Conservation (phyloP, 176 grass and related monocot species). For the Tuctoria greenei region DNA sequence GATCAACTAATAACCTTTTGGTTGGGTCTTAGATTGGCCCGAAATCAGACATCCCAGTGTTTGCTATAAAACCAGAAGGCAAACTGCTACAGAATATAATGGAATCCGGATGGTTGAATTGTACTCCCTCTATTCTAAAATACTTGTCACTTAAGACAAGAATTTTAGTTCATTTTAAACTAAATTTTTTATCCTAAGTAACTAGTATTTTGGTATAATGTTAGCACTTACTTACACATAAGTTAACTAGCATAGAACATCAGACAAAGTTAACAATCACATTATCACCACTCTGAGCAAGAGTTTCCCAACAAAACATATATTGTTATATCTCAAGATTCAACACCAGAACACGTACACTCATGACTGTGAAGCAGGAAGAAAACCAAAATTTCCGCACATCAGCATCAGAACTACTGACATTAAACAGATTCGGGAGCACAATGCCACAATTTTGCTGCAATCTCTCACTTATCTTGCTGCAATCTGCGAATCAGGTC, state of each 20-base stretch:
- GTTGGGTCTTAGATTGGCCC: not conserved
- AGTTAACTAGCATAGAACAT: not conserved
- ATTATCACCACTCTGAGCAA: not conserved
- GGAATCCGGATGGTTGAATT: not conserved
- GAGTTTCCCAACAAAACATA: not conserved
- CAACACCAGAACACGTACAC: not conserved
- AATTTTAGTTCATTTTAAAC: no score
- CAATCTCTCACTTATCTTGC: slow-evolving; percentile 35
- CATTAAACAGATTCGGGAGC: not conserved
- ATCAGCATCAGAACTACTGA: not conserved
- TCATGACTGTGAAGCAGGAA: slow-evolving; percentile 10
- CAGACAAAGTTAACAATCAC: not conserved
- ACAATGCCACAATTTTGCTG: no score
- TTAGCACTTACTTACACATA: not conserved
- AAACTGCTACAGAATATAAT: not conserved
- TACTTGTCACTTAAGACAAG: no score
- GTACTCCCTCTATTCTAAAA: no score
- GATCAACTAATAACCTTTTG: not conserved
- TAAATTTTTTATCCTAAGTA: no score
- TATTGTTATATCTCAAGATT: not conserved
- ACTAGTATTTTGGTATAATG: slow-evolving; percentile 1
- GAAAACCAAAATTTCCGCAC: slow-evolving; percentile 9
- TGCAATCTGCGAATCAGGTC: slow-evolving; percentile 53
- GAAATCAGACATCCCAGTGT: not conserved
- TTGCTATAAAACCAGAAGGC: not conserved